Percentiles rank a stretch among this genome's conserved stretches.
Evolutionary conservation across 768 basidiomycete species (phyloP).

Genomic region (Amanita jacksonii): DNA sequence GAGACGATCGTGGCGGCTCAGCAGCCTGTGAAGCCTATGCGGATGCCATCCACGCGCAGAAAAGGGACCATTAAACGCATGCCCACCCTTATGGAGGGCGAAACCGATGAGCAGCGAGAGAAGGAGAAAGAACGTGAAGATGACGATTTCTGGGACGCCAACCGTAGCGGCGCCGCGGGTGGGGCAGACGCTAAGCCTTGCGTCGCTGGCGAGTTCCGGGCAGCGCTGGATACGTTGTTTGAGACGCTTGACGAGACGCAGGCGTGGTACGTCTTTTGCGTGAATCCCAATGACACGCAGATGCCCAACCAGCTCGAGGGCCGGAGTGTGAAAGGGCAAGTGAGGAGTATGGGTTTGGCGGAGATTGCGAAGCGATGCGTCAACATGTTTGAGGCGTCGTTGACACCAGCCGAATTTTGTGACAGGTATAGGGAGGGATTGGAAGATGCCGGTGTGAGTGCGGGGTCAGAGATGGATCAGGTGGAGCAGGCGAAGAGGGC

Average conservation of each 20-base stretch:
- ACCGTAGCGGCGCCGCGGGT: conserved; percentile 32
- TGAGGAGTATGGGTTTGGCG: conserved; percentile 68
- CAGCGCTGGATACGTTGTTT: conserved; percentile 78
- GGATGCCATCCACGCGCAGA: conserved; percentile 81
- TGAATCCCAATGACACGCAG: conserved; percentile 94
- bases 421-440: conserved; percentile 73
- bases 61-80: conserved; percentile 65
- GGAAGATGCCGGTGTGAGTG: conserved; percentile 41
- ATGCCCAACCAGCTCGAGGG: conserved; percentile 92
- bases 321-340: conserved; percentile 85
- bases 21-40: conserved; percentile 90
- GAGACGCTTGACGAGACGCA: conserved; percentile 85
- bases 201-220: conserved; percentile 81
- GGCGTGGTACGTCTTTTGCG: conserved; percentile 85
- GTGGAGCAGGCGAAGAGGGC: conserved; percentile 49
- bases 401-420: conserved; percentile 82
- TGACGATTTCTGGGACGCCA: conserved; percentile 6
- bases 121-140: conserved; percentile 46
- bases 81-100: conserved; percentile 39
- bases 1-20: conserved; percentile 94
- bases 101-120: conserved; percentile 33
- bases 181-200: conserved; percentile 47
- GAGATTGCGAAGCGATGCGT: conserved; percentile 64
- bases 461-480: conserved; percentile 50
- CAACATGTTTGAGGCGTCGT: conserved; percentile 71